Base-by-base conservation (phyloP, 1,284 basidiomycete genomes). In the Fistulina hepatica region DNA sequence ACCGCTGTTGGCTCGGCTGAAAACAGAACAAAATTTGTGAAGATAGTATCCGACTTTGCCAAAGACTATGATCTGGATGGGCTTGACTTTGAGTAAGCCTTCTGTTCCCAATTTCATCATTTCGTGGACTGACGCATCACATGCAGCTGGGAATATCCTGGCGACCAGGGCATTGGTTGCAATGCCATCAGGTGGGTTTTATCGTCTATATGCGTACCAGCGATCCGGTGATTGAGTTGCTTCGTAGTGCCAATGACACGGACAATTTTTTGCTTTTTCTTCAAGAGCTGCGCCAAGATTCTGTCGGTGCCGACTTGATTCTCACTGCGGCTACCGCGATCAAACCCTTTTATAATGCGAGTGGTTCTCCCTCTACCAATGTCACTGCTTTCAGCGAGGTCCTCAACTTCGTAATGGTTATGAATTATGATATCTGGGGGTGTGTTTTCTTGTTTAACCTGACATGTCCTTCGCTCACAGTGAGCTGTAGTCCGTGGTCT, bases 381-480 rank as follows among this genome's bases (percentile, higher is more conserved):
- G 71, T 83, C 11, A 67, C 68, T 4, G 68, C 44, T 1, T 83
- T 79, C 44, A 73, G 74, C 2, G 45, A 63, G 9, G 60, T 69
- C 7, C 65, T 86, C 21, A 78, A 88, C 55, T 81, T 73, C 65
- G 68, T 88, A 43, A 22, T 25, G 8, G 44, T 52, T 53, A 88
- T 89, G 84, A 82, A 83, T 63, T 86, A 86, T 57, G 83, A 86
- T 50, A 60, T 43, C 76, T 47, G 78, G 25, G 61, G 65, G 64
- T n/a, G 24, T 25, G 24, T 64, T 45, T 39, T 36, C 33, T n/a
- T 43, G 54, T 27, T 58, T 63, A 5, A 44, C 43, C 34, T 47
- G 45, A 42, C 44, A 73, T 82, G 17, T 83, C 85, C 15, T 11
- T 92, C 52, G 93, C 93, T 88, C 56, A 82, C 60, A 93, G 93